Evolutionary conservation across 176 grass and related monocot species (phyloP), one percentile per base, ranked within the genome.

Genomic region (Neostapfia colusana): DNA sequence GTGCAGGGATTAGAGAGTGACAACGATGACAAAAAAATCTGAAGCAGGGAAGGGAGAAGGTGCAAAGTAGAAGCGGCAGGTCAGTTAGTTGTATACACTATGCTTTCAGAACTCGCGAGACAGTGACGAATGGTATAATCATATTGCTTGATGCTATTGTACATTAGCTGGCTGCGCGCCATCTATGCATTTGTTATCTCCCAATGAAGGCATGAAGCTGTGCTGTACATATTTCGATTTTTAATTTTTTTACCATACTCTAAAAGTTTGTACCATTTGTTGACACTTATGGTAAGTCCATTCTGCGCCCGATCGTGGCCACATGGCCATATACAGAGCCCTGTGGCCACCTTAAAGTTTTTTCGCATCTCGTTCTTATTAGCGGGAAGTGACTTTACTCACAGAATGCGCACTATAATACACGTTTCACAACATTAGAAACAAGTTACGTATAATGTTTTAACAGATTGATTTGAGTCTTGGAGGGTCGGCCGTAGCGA

Each of bases 1-100:
- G 55, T 77, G 48, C 75, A 97, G 94, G 94, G 84, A n/a, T 77
- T 91, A 51, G 88, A 89, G 43, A 93, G 91, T 79, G 91, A 91
- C 15, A 79, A 80, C 1, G 91, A 93, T 64, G 88, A 78, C 20
- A 78, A 81, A 67, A 67, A 27, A 17, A 18, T 28, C 60, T 64
- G 75, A 39, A 80, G 73, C 65, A 81, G 74, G 27, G 67, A 82
- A 84, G 44, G 63, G 61, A 54, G 77, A 85, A 69, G 68, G 35
- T 57, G 77, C 40, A 10, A 65, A 88, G 81, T 34, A 80, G 76
- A 26, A 65, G 56, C 38, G 3, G 10, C 50, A 44, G 8, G 41
- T n/a, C 21, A 20, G 59, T 10, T 74, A 31, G 54, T 53, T 1
- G 46, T 69, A 25, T 20, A 20, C 20, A 40, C 7, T 26, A 49